Percentiles rank a stretch among this genome's conserved stretches.
Evolutionary conservation across 2,329 filamentous ascomycete genomes (phyloP).

Genomic region (Fusarium mexicanum): DNA sequence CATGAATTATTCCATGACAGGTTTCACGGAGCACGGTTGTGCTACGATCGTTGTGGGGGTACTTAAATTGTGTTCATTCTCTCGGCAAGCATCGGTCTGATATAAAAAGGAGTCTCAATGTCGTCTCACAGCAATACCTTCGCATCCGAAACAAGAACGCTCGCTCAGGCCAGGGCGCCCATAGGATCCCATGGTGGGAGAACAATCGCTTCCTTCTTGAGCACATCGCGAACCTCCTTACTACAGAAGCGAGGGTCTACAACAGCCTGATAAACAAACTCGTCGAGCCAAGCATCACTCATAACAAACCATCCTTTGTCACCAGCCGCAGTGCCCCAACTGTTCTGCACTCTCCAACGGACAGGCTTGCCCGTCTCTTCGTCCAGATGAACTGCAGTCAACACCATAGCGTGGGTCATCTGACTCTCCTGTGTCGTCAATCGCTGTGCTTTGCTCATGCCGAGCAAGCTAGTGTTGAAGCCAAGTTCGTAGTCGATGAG

Average conservation of each 20-base stretch:
- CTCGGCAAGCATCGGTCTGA: not conserved
- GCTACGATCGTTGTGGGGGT: not conserved
- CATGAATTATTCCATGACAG: not conserved
- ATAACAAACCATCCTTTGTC: slow-evolving; percentile 90
- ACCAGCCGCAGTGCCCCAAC: slow-evolving; percentile 77
- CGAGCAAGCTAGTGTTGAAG: slow-evolving; percentile 80
- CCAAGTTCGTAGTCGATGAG: slow-evolving; percentile 84
- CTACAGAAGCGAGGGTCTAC: slow-evolving; percentile 76
- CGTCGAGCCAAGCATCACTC: slow-evolving; percentile 81
- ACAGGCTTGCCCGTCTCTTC: slow-evolving; percentile 68
- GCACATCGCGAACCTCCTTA: slow-evolving; percentile 73
- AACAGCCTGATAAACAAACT: slow-evolving; percentile 88
- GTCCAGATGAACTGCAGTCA: slow-evolving; percentile 85
- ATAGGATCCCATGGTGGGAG: slow-evolving; percentile 84
- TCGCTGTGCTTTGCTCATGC: slow-evolving; percentile 79
- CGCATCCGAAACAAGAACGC: not conserved
- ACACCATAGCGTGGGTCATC: slow-evolving; percentile 94
- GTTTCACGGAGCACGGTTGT: not conserved
- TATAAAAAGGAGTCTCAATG: not conserved
- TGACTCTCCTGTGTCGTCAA: slow-evolving; percentile 77
- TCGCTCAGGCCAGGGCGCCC: slow-evolving; percentile 71
- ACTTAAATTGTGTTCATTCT: not conserved
- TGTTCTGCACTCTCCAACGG: slow-evolving; percentile 89
- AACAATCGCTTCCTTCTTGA: slow-evolving; percentile 75
- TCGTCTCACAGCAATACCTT: not conserved